These are phyloP conservation scores for Hyaloscypha bicolor DNA, from an alignment of 495 filamentous ascomycete genomes.

Conservation along the genomic window DNA sequence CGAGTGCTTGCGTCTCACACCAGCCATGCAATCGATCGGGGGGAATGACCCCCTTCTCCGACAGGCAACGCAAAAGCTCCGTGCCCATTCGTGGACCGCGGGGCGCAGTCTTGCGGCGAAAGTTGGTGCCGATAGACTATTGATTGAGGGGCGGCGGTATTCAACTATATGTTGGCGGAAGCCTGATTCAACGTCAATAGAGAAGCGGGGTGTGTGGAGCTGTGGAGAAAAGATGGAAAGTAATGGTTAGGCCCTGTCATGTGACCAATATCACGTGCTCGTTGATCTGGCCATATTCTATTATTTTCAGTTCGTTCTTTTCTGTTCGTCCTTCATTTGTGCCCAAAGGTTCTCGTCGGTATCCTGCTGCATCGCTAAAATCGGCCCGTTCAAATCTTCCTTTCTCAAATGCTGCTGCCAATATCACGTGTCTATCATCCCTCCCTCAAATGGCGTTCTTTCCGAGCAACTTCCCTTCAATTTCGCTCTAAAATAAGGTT, in stretches of 20 bases:
- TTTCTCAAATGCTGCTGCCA: too few relatives aligned
- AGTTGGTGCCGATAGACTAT: conserved; percentile 1
- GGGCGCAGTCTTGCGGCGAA: conserved; percentile 14
- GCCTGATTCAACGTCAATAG: conserved; percentile 11
- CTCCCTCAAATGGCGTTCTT: too few relatives aligned
- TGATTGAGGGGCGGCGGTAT: not conserved
- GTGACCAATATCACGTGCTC: not conserved
- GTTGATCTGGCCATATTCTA: not conserved
- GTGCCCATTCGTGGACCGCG: conserved; percentile 3
- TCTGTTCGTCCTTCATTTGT: not conserved
- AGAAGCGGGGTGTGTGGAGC: conserved; percentile 1
- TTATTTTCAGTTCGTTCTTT: too few relatives aligned
- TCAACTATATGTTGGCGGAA: not conserved
- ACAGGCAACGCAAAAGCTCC: conserved; percentile 22
- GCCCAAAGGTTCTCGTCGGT: not conserved
- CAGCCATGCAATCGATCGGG: not conserved
- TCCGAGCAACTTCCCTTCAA: too few relatives aligned
- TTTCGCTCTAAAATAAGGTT: not conserved
- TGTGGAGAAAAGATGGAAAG: too few relatives aligned
- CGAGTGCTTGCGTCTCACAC: conserved; percentile 6
- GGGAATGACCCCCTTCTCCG: not conserved
- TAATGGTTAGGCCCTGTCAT: not conserved
- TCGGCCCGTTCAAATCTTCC: too few relatives aligned
- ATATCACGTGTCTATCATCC: too few relatives aligned
- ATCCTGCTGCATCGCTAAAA: not conserved